phyloP scores from a whole-genome alignment of 805 yeast species.

The Tetrapisispora fleetii region DNA sequence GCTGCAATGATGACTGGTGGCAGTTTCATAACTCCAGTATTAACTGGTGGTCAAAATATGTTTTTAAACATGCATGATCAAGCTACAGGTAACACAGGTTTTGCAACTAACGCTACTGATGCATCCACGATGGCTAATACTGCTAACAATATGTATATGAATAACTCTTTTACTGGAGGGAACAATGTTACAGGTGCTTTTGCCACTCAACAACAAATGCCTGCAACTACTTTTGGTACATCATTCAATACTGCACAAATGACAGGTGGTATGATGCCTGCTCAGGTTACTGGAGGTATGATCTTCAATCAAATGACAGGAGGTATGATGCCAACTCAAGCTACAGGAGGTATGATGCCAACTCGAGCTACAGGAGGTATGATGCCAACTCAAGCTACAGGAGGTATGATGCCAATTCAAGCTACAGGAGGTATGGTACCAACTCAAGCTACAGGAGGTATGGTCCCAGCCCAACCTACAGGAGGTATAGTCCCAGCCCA shows the following conservation, averaged over 20 bases:
- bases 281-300: background rate
- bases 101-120: background rate
- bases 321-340: background rate
- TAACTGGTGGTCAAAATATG: constrained; percentile 2
- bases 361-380: background rate
- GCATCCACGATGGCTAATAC: constrained; percentile 3
- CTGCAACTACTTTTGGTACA: constrained; percentile 1
- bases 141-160: background rate
- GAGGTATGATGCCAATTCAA: background rate
- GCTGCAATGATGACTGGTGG: constrained; percentile 21
- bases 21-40: background rate
- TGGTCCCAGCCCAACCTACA: background rate
- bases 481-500: background rate
- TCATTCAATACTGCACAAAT: background rate
- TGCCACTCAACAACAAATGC: background rate
- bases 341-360: background rate
- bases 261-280: background rate
- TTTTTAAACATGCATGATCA: constrained; percentile 4
- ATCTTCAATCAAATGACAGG: no score
- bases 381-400: background rate
- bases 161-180: background rate
- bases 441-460: background rate
- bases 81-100: constrained; percentile 1
- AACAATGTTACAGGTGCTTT: background rate
- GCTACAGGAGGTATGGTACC: background rate